A percentile compares a stretch with the other conserved stretches of the same genome.
Conservation (phyloP, 2,329 filamentous ascomycete species). For the Cordyceps sp. region DNA sequence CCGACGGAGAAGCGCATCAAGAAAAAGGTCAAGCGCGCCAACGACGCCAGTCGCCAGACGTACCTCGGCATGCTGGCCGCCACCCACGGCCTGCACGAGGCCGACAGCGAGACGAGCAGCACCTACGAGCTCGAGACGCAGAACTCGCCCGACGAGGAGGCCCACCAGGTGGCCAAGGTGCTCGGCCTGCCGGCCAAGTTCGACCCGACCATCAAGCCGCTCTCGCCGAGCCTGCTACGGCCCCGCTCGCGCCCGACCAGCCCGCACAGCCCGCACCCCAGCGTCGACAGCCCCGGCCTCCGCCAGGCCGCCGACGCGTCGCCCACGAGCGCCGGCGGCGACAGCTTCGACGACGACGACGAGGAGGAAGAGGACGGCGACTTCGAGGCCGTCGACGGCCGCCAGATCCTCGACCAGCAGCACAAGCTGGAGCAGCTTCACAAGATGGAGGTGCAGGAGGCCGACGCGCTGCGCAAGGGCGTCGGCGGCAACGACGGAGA, state of each 20-base stretch:
- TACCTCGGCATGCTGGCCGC: conserved; percentile 66
- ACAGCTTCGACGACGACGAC: conserved; percentile 21
- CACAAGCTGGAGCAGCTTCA: conserved; percentile 27
- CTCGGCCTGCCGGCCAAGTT: conserved; percentile 45
- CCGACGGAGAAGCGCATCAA: conserved; percentile 77
- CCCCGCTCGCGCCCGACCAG: conserved; percentile 7
- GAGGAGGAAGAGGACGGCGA: conserved; percentile 18
- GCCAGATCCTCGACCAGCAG: conserved; percentile 25
- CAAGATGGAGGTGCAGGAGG: conserved; percentile 18
- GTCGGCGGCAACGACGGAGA: conserved; percentile 22
- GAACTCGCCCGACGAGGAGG: conserved; percentile 43
- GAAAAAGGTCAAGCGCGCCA: conserved; percentile 72
- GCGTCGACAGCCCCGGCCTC: conserved; percentile 5
- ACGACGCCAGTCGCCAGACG: conserved; percentile 57
- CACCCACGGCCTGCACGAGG: conserved; percentile 37
- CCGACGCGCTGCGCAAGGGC: conserved; percentile 28
- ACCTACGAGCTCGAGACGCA: conserved; percentile 37
- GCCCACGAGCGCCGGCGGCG: conserved; percentile 19
- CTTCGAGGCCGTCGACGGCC: conserved; percentile 27
- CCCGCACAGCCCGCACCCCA: conserved; percentile 5
- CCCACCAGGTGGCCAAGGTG: conserved; percentile 45
- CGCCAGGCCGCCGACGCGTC: conserved; percentile 8
- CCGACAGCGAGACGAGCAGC: conserved; percentile 35
- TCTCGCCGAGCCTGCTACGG: conserved; percentile 16
- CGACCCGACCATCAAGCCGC: conserved; percentile 45